A percentile compares a stretch with the other conserved stretches of the same genome.
These are phyloP conservation scores for Pichia cephalocereana DNA, from an alignment of 805 yeast genomes.

Conservation along the genomic window DNA sequence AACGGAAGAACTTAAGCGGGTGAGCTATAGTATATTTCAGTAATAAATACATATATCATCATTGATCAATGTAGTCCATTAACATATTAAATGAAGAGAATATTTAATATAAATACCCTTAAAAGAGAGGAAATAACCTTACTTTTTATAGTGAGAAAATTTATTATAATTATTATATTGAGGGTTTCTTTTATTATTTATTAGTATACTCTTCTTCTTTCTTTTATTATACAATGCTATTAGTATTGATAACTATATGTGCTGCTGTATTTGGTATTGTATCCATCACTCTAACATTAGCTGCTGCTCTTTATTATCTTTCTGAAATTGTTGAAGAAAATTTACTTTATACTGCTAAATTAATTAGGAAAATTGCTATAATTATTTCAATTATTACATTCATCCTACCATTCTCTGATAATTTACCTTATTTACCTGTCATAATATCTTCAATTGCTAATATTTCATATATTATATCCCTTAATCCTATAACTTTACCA, in stretches of 20 bases:
- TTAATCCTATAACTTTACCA: conserved; percentile 38
- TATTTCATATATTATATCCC: no score
- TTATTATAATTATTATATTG: no score
- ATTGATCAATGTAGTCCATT: conserved; percentile 31
- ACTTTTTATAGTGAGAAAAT: no score
- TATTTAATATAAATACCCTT: no score
- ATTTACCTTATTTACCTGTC: conserved; percentile 37
- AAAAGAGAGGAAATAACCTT: no score
- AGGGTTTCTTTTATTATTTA: no score
- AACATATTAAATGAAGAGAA: conserved; percentile 6
- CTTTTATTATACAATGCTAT: conserved; percentile 30
- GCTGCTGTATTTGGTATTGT: conserved; percentile 58
- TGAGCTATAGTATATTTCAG: neutral
- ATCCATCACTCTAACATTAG: conserved; percentile 52
- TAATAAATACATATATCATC: conserved; percentile 15
- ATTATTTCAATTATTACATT: neutral
- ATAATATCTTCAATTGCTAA: no score
- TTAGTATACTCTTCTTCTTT: no score
- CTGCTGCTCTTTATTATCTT: conserved; percentile 84
- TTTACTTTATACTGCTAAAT: conserved; percentile 33
- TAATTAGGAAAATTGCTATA: neutral
- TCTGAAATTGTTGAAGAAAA: conserved; percentile 93
- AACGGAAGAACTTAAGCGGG: neutral
- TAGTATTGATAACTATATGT: conserved; percentile 49
- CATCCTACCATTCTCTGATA: conserved; percentile 35